These are phyloP conservation scores for Nematocida sp. DNA, from an alignment of 371 early-diverging fungal species.

Conservation along the genomic window DNA sequence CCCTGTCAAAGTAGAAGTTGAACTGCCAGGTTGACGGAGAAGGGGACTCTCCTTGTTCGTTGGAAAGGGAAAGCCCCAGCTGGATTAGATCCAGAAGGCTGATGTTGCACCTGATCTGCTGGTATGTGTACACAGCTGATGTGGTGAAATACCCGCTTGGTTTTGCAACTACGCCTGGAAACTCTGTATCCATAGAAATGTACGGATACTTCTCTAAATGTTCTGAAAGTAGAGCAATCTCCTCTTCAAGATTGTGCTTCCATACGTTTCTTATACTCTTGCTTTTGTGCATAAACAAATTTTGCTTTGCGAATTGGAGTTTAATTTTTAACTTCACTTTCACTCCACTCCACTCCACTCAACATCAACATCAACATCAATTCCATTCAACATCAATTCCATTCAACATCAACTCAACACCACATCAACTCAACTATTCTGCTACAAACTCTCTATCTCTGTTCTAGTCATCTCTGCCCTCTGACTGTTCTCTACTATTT, in stretches of 20 bases:
- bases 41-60: conserved; percentile 81
- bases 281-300: background rate
- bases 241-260: conserved; percentile 88
- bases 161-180: conserved; percentile 95
- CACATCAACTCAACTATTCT: too few species aligned
- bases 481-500: too few species aligned
- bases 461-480: background rate
- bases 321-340: background rate
- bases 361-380: background rate
- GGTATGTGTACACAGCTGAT: conserved; percentile 67
- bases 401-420: too few species aligned
- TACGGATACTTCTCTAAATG: conserved; percentile 83
- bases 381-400: too few species aligned
- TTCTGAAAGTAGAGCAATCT: conserved; percentile 79
- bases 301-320: background rate
- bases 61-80: conserved; percentile 88
- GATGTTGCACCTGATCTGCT: conserved; percentile 92
- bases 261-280: conserved; percentile 70
- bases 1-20: conserved; percentile 90
- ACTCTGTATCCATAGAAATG: conserved; percentile 98
- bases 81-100: conserved; percentile 95
- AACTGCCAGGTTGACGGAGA: conserved; percentile 92
- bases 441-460: background rate
- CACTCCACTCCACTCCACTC: background rate
- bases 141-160: conserved; percentile 82